These are phyloP conservation scores for Aureobasidium sp. DNA, from an alignment of 2,329 filamentous ascomycete species.

Conservation along the genomic window DNA sequence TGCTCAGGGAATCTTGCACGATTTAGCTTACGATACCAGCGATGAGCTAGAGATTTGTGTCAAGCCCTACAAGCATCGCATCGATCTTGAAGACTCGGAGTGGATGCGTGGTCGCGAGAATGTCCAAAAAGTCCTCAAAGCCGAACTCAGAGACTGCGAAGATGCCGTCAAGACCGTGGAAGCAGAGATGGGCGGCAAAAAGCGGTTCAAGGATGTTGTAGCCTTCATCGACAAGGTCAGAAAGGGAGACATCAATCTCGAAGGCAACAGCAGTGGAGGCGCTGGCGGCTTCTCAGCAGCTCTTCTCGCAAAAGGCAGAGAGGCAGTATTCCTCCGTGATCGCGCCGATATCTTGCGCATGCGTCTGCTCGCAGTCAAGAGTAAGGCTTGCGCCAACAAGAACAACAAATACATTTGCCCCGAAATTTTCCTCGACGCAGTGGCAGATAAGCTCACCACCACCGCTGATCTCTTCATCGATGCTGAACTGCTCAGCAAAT, in stretches of 20 bases:
- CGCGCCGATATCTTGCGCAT: constrained; percentile 85
- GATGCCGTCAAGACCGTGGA: constrained; percentile 69
- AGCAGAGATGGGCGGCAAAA: constrained; percentile 66
- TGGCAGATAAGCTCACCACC: constrained; percentile 86
- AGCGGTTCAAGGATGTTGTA: constrained; percentile 86
- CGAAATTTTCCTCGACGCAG: constrained; percentile 95
- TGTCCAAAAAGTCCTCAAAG: constrained; percentile 71
- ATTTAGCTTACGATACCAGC: constrained; percentile 92
- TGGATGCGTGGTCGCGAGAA: constrained; percentile 84
- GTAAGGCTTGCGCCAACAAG: constrained; percentile 74
- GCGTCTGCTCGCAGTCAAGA: constrained; percentile 80
- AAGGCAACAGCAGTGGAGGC: constrained; percentile 67
- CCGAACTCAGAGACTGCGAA: constrained; percentile 80
- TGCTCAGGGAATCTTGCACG: constrained; percentile 81
- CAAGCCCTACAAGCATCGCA: constrained; percentile 97
- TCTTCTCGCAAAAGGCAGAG: constrained; percentile 69
- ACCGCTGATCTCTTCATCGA: constrained; percentile 97
- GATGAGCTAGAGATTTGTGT: constrained; percentile 99
- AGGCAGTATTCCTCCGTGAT: constrained; percentile 90
- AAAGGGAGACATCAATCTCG: constrained; percentile 75
- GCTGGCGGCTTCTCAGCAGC: constrained; percentile 90
- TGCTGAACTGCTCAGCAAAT: constrained; percentile 91
- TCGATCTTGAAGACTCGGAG: constrained; percentile 86
- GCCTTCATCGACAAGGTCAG: constrained; percentile 83
- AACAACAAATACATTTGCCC: constrained; percentile 96